A percentile compares a stretch with the other conserved stretches of the same genome.
phyloP scores from a whole-genome alignment of 495 filamentous ascomycete species.

The Aspergillus ellipticus region DNA sequence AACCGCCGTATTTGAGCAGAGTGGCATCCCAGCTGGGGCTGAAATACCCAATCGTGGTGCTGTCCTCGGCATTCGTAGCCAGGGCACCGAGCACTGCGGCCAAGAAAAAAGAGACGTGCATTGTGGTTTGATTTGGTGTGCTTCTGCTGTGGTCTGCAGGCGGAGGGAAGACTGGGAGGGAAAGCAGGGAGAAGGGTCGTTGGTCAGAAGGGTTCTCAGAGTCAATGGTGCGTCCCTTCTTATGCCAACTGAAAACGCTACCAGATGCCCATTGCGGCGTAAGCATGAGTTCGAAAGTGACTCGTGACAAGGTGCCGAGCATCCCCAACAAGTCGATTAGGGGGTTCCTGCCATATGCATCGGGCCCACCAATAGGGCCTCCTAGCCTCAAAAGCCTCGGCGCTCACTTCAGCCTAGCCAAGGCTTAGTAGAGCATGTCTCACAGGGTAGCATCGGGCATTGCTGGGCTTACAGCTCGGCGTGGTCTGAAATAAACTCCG shows the following conservation, averaged over 20 bases:
- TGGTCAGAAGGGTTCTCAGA: too few species aligned
- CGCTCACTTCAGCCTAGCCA: background rate
- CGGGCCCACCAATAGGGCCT: background rate
- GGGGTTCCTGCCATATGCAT: too few species aligned
- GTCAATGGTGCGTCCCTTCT: too few species aligned
- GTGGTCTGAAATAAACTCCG: too few species aligned
- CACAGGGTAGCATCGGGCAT: background rate
- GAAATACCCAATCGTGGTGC: slow-evolving; percentile 10
- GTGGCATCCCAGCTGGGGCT: background rate
- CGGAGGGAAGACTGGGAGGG: background rate
- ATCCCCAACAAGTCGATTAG: too few species aligned
- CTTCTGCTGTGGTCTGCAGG: background rate
- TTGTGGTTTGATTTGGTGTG: background rate
- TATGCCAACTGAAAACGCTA: too few species aligned
- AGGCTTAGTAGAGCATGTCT: background rate
- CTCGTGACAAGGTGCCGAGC: too few species aligned
- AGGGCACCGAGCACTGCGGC: slow-evolving; percentile 3
- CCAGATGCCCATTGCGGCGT: too few species aligned
- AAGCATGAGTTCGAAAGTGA: too few species aligned
- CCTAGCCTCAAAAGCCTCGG: background rate
- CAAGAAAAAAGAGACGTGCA: background rate
- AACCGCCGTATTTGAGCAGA: background rate
- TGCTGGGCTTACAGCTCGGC: too few species aligned
- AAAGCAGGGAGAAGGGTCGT: background rate
- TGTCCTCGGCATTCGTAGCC: slow-evolving; percentile 7